Percentiles rank a stretch among this genome's conserved stretches.
Evolutionary conservation across 2,329 filamentous ascomycete genomes (phyloP).

Genomic region (Aureobasidium leucospermi): DNA sequence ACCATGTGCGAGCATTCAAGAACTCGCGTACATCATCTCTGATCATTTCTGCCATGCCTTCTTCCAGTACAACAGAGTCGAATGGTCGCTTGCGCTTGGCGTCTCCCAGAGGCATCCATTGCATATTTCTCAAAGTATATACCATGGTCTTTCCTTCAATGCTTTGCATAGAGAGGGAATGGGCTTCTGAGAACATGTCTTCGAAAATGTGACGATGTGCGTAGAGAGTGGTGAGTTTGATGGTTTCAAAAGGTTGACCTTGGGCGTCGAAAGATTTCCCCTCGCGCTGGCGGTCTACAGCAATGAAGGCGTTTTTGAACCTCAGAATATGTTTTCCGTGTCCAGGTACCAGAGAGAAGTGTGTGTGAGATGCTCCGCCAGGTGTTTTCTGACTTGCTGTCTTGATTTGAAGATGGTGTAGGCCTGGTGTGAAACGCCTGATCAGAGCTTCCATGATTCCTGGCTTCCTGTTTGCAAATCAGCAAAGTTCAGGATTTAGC

Average conservation of each 20-base stretch:
- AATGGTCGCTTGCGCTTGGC: conserved; percentile 80
- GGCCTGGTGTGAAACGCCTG: conserved; percentile 49
- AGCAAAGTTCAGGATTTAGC: neutral
- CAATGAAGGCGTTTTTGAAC: conserved; percentile 79
- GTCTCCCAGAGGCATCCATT: conserved; percentile 79
- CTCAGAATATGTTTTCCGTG: conserved; percentile 84
- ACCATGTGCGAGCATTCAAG: conserved; percentile 72
- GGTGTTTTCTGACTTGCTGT: conserved; percentile 55
- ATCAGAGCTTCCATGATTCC: conserved; percentile 48
- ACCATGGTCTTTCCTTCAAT: conserved; percentile 91
- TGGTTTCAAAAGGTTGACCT: conserved; percentile 87
- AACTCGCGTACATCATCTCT: conserved; percentile 79
- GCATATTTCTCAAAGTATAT: conserved; percentile 74
- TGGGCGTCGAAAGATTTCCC: conserved; percentile 76
- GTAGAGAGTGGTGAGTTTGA: conserved; percentile 88
- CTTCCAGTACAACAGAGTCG: conserved; percentile 77
- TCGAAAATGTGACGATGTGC: conserved; percentile 84
- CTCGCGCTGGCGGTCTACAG: conserved; percentile 71
- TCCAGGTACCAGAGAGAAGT: conserved; percentile 84
- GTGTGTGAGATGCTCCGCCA: conserved; percentile 64
- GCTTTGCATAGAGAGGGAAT: conserved; percentile 67
- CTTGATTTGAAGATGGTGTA: conserved; percentile 58
- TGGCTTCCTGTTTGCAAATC: neutral
- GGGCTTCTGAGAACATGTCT: conserved; percentile 80
- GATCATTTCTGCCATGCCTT: conserved; percentile 74